Evolutionary conservation across 306 rosid species (phyloP), one percentile per base, ranked within the genome.

Genomic region (Albizia julibrissin): DNA sequence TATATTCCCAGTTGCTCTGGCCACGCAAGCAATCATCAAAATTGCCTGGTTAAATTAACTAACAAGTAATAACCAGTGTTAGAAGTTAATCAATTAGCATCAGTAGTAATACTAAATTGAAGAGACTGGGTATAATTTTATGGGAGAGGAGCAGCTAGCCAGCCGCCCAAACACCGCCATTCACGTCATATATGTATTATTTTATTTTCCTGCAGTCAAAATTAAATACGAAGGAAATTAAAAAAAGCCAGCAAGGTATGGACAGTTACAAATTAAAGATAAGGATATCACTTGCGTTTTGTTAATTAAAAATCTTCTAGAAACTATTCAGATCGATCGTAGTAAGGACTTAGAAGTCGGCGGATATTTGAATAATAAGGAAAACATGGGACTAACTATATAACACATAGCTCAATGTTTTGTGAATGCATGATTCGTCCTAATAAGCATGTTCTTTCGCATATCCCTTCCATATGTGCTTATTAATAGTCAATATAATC

Each of bases 381-480:
- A 31, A 42, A 27, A 66, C 56, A 26, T 18, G 44, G 33, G 6
- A 54, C 37, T 49, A 26, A 26, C 68, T 31, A 24, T 6, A 52
- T 52, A 52, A 5, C 22, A 1, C 14, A 9, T 64, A 81, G 58
- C 73, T 49, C 29, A 24, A 21, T 58, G 34, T 44, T 64, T 40
- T 44, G 46, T 12, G 26, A 18, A 18, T 34, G 62, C 54, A n/a
- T 11, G 5, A 39, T 68, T 68, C 16, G 21, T 8, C 18, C 10
- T 22, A 3, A 15, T 4, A 7, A 40, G 69, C 70, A 74, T 46
- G 40, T 80, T 16, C 19, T 40, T 40, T 5, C 31, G 85, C 54
- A 86, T 83, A 77, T 80, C 71, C 78, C 46, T 76, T 10, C 31
- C 27, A 65, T 76, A 66, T 72, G 64, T 74, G 33, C 2, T 61